Evolutionary conservation across 1,284 basidiomycete species (phyloP).

Genomic region (Marasmius fiardii): DNA sequence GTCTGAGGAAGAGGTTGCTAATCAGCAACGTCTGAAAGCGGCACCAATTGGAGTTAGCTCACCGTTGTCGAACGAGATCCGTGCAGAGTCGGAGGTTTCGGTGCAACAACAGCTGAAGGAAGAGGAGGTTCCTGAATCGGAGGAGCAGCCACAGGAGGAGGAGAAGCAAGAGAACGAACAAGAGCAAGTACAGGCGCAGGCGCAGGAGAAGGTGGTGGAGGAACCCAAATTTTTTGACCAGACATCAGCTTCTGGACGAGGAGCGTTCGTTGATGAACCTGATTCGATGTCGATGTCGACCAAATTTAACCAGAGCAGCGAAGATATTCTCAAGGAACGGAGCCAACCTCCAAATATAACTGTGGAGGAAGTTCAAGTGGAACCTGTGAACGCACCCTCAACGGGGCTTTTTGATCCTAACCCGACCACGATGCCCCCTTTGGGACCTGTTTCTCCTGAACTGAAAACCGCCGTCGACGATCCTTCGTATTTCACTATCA

Average conservation of each 20-base stretch:
- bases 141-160: not conserved
- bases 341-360: not conserved
- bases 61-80: slow-evolving; percentile 3
- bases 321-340: not conserved
- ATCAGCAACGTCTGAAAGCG: not conserved
- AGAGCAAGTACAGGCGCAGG: not conserved
- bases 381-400: not conserved
- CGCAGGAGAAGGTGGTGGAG: not conserved
- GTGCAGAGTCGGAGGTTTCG: not conserved
- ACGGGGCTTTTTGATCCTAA: not conserved
- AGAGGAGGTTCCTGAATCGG: no score
- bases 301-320: not conserved
- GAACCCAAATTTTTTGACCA: not conserved
- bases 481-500: not conserved
- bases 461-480: not conserved
- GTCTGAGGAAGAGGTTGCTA: not conserved
- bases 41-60: not conserved
- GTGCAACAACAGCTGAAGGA: no score
- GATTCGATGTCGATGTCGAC: slow-evolving; percentile 1
- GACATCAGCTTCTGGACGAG: not conserved
- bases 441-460: not conserved
- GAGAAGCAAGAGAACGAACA: not conserved
- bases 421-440: not conserved
- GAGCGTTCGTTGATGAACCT: not conserved
- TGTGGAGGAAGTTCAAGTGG: not conserved